Evolutionary conservation across 2,329 filamentous ascomycete species (phyloP).

Genomic region (Emmonsiellopsis sp.): DNA sequence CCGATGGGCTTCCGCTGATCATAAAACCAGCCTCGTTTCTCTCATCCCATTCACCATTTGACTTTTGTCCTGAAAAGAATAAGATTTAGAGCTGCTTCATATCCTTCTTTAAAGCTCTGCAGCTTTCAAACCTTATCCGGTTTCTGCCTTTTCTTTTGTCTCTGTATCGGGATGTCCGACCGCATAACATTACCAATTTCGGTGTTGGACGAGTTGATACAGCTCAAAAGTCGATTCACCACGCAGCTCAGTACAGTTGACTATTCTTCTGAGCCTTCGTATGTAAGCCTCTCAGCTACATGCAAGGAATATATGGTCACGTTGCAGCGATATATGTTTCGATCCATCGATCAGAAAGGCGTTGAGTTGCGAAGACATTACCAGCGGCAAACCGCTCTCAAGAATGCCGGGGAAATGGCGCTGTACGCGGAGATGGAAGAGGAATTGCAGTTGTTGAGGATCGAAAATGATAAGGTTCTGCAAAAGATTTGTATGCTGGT

Average conservation of each 20-base stretch:
- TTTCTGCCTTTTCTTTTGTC: too few species aligned
- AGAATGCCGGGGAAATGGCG: not conserved
- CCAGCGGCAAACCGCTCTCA: not conserved
- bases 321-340: not conserved
- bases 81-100: too few species aligned
- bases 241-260: not conserved
- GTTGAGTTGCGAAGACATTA: not conserved
- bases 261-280: not conserved
- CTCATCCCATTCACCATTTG: too few species aligned
- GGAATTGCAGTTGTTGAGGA: not conserved
- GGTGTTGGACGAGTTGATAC: not conserved
- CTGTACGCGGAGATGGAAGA: not conserved
- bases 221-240: not conserved
- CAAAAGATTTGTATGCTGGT: not conserved
- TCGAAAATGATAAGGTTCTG: not conserved
- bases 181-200: not conserved
- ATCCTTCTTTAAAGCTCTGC: too few species aligned
- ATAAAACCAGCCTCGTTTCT: too few species aligned
- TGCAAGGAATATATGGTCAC: not conserved
- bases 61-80: too few species aligned
- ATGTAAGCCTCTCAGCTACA: not conserved
- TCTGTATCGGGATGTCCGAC: not conserved
- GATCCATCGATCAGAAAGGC: not conserved
- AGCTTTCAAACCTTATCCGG: too few species aligned
- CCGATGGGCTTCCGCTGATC: too few species aligned